phyloP scores from a whole-genome alignment of 108 stramenopile species.

The Pseudonitzschia pungens region DNA sequence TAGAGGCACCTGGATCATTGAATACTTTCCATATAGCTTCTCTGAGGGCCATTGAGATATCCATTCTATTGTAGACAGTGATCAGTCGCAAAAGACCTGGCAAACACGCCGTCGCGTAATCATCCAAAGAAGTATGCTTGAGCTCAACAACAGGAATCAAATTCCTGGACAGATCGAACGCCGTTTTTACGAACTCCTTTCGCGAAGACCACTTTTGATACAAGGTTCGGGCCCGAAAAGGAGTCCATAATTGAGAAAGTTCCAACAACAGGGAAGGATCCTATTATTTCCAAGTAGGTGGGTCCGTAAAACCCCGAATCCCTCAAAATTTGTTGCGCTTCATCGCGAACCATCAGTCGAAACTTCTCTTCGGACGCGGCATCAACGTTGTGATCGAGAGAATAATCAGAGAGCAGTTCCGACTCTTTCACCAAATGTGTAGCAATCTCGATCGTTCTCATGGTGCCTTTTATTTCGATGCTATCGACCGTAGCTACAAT shows the following conservation, averaged over 20 bases:
- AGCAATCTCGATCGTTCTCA: slow-evolving; percentile 7
- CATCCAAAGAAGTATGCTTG: neutral
- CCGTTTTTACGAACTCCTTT: neutral
- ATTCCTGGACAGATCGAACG: neutral
- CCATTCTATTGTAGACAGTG: neutral
- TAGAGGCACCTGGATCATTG: slow-evolving; percentile 7
- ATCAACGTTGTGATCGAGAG: neutral
- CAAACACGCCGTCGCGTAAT: neutral
- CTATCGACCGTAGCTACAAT: neutral
- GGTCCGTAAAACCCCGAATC: slow-evolving; percentile 5
- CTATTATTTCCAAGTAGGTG: neutral
- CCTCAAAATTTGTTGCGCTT: neutral
- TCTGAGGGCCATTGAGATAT: neutral
- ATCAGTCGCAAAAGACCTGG: neutral
- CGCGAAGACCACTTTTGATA: slow-evolving; percentile 1
- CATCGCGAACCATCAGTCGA: neutral
- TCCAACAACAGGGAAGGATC: neutral
- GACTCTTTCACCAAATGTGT: neutral
- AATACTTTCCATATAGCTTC: slow-evolving; percentile 14
- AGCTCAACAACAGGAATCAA: neutral
- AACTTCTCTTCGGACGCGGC: neutral
- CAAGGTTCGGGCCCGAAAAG: neutral
- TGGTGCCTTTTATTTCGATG: neutral
- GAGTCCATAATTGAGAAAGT: neutral
- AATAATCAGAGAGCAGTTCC: neutral